These are phyloP conservation scores for Sindora glabra DNA, from an alignment of 306 rosid species.

Conservation along the genomic window DNA sequence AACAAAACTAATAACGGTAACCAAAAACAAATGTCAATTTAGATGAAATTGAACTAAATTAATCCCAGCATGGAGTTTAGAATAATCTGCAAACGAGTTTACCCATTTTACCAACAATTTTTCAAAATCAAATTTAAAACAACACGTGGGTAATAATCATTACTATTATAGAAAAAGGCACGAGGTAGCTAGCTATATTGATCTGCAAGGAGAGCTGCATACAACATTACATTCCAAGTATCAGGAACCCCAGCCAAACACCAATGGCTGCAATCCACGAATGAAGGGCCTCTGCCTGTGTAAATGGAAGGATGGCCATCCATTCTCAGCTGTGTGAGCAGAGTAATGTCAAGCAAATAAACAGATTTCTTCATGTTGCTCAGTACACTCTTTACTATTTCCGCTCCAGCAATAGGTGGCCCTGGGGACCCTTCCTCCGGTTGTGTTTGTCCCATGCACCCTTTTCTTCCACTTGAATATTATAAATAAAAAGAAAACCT, in stretches of 20 bases:
- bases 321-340: slow-evolving; percentile 55
- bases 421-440: slow-evolving; percentile 33
- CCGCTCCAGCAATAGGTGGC: slow-evolving; percentile 36
- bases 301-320: slow-evolving; percentile 75
- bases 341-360: slow-evolving; percentile 48
- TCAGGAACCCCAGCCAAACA: slow-evolving; percentile 73
- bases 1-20: too few species aligned
- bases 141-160: too few species aligned
- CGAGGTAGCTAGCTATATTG: too few species aligned
- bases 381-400: slow-evolving; percentile 36
- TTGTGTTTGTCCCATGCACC: slow-evolving; percentile 25
- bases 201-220: slow-evolving; percentile 34
- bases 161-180: not conserved
- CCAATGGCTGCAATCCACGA: slow-evolving; percentile 66
- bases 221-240: slow-evolving; percentile 62
- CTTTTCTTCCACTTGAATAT: slow-evolving; percentile 18
- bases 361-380: slow-evolving; percentile 23
- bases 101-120: too few species aligned
- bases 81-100: too few species aligned
- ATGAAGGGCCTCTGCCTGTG: slow-evolving; percentile 22
- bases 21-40: too few species aligned
- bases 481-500: not conserved
- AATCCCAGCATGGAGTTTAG: too few species aligned
- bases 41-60: too few species aligned
- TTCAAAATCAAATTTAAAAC: too few species aligned